phyloP scores from a whole-genome alignment of 768 basidiomycete genomes.

The Phanerodontia chrysosporium region DNA sequence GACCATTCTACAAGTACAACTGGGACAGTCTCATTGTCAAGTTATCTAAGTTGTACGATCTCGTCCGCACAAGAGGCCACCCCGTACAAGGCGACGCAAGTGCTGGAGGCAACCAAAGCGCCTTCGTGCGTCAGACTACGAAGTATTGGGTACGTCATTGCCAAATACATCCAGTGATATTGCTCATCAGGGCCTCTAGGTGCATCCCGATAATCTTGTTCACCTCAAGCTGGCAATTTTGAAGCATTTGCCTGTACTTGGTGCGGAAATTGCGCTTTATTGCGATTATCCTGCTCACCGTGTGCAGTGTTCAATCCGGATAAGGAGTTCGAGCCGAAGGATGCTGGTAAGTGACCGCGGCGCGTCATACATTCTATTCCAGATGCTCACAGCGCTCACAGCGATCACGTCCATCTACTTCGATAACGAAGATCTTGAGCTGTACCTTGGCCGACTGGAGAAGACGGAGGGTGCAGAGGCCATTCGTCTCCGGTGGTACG shows the following conservation, averaged over 20 bases:
- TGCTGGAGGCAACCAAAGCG: slow-evolving; percentile 93
- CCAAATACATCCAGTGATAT: neutral
- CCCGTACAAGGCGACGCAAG: slow-evolving; percentile 91
- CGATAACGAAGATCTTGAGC: slow-evolving; percentile 91
- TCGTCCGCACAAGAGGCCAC: slow-evolving; percentile 92
- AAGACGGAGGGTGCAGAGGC: slow-evolving; percentile 99
- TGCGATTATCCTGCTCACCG: neutral
- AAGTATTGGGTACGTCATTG: slow-evolving; percentile 84
- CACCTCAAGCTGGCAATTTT: slow-evolving; percentile 91
- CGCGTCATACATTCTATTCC: neutral
- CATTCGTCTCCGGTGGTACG: slow-evolving; percentile 95
- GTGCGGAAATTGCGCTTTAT: slow-evolving; percentile 38
- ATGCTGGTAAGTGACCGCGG: slow-evolving; percentile 51
- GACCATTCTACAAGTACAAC: slow-evolving; percentile 95
- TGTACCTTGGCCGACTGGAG: slow-evolving; percentile 94
- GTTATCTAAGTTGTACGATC: slow-evolving; percentile 89
- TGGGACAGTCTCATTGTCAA: slow-evolving; percentile 97
- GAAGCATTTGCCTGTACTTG: slow-evolving; percentile 88
- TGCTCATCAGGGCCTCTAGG: slow-evolving; percentile 24
- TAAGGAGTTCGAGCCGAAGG: slow-evolving; percentile 85
- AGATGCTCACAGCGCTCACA: slow-evolving; percentile 21
- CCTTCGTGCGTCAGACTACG: slow-evolving; percentile 97
- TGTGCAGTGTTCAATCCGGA: slow-evolving; percentile 85
- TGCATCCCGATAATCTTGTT: slow-evolving; percentile 93
- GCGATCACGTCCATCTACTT: slow-evolving; percentile 98